phyloP scores from a whole-genome alignment of 768 basidiomycete genomes.

The Rhodocollybia butyracea region DNA sequence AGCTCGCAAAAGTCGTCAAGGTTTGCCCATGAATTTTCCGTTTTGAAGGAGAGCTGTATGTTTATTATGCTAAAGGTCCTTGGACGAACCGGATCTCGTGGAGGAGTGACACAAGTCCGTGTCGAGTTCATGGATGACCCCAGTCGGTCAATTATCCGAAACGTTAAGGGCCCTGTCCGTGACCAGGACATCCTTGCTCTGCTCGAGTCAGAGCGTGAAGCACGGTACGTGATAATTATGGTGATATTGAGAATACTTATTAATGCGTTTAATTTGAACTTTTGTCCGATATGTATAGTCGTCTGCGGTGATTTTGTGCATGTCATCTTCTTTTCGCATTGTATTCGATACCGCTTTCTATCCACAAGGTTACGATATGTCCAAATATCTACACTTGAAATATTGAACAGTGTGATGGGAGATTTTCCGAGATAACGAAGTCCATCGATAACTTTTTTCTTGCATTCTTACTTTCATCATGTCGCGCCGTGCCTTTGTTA shows the following conservation, averaged over 20 bases:
- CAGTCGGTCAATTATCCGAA: constrained; percentile 93
- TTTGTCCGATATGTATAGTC: constrained; percentile 19
- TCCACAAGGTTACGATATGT: too few species aligned
- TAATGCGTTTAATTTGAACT: neutral
- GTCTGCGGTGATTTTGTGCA: constrained; percentile 30
- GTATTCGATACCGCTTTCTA: constrained; percentile 2
- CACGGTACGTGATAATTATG: constrained; percentile 68
- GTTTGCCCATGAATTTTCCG: constrained; percentile 35
- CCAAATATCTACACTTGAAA: too few species aligned
- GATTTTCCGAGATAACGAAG: neutral
- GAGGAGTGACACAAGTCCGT: constrained; percentile 83
- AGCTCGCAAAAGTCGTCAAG: constrained; percentile 98
- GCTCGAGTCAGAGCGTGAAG: constrained; percentile 98
- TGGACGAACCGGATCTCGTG: constrained; percentile 84
- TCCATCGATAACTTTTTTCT: neutral
- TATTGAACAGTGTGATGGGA: too few species aligned
- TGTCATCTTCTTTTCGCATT: neutral
- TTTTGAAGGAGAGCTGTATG: neutral
- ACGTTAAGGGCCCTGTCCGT: constrained; percentile 97
- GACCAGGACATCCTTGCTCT: constrained; percentile 96
- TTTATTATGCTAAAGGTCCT: constrained; percentile 62
- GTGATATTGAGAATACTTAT: neutral
- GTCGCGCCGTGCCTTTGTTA: constrained; percentile 39
- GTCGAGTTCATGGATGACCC: constrained; percentile 99
- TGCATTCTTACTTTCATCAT: constrained; percentile 1